Evolutionary conservation across 495 filamentous ascomycete genomes (phyloP).

Genomic region (Penicillium mononematosum): DNA sequence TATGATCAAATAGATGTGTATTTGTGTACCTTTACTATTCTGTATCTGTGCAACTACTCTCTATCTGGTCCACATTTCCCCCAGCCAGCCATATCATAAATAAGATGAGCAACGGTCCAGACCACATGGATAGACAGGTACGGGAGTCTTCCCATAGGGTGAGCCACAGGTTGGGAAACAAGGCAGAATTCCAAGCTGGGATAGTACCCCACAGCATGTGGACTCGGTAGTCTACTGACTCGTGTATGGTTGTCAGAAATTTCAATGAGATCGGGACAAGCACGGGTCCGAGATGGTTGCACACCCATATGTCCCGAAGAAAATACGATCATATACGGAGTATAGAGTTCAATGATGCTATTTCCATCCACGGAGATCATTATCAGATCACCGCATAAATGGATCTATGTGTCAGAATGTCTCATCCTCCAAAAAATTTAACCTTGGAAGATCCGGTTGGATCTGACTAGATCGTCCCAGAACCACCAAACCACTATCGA

Average conservation of each 20-base stretch:
- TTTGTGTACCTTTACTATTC: not conserved
- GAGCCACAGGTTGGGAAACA: not conserved
- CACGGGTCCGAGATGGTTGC: not conserved
- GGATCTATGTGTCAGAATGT: constrained; percentile 15
- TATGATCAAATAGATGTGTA: not conserved
- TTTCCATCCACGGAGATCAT: not conserved
- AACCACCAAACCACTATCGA: not conserved
- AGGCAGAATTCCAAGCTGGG: not conserved
- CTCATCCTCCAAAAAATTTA: constrained; percentile 15
- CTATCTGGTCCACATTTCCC: not conserved
- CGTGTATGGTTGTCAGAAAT: not conserved
- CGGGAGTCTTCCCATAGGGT: not conserved
- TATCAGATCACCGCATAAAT: not conserved
- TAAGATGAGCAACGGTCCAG: constrained; percentile 2
- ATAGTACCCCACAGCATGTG: not conserved
- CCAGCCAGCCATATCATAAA: not conserved
- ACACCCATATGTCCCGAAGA: not conserved
- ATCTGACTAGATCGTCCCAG: not conserved
- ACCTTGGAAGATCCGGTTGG: not conserved
- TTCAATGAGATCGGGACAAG: not conserved
- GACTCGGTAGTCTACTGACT: not conserved
- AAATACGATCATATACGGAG: not conserved
- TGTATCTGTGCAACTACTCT: not conserved
- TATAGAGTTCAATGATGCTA: not conserved
- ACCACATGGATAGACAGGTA: not conserved